Conservation (phyloP, 768 basidiomycete species). For the Pulveroboletus ravenelii region DNA sequence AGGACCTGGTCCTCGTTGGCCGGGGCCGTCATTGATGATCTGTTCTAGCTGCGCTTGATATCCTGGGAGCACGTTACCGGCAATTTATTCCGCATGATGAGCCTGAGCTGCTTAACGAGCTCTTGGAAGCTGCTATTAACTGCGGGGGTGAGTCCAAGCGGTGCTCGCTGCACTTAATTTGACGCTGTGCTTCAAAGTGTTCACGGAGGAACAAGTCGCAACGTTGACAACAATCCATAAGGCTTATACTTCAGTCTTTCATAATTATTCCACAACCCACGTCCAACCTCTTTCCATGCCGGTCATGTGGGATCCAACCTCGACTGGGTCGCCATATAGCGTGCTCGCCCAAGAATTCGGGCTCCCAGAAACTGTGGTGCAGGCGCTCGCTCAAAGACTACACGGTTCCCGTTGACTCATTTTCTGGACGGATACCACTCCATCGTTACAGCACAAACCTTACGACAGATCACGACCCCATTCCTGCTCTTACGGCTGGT, state of each 20-base stretch:
- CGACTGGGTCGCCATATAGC: slow-evolving; percentile 32
- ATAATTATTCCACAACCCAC: slow-evolving; percentile 2
- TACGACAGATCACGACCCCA: slow-evolving; percentile 18
- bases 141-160: slow-evolving; percentile 55
- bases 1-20: not conserved
- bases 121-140: slow-evolving; percentile 42
- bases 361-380: slow-evolving; percentile 61
- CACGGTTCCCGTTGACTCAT: slow-evolving; percentile 18
- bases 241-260: slow-evolving; percentile 20
- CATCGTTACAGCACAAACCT: slow-evolving; percentile 5
- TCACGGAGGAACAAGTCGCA: slow-evolving; percentile 56
- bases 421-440: not conserved
- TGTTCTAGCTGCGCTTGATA: slow-evolving; percentile 47
- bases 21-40: slow-evolving; percentile 22
- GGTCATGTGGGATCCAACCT: slow-evolving; percentile 18
- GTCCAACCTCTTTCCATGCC: slow-evolving; percentile 13
- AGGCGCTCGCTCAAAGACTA: slow-evolving; percentile 62
- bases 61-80: slow-evolving; percentile 49
- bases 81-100: slow-evolving; percentile 33
- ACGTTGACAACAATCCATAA: slow-evolving; percentile 44
- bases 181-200: slow-evolving; percentile 38
- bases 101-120: slow-evolving; percentile 40
- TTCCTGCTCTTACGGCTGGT: slow-evolving; percentile 12
- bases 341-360: slow-evolving; percentile 73
- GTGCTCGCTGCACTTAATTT: slow-evolving; percentile 24